Base-by-base conservation (phyloP, 2,329 filamentous ascomycete genomes). In the Lizonia empirigonia region DNA sequence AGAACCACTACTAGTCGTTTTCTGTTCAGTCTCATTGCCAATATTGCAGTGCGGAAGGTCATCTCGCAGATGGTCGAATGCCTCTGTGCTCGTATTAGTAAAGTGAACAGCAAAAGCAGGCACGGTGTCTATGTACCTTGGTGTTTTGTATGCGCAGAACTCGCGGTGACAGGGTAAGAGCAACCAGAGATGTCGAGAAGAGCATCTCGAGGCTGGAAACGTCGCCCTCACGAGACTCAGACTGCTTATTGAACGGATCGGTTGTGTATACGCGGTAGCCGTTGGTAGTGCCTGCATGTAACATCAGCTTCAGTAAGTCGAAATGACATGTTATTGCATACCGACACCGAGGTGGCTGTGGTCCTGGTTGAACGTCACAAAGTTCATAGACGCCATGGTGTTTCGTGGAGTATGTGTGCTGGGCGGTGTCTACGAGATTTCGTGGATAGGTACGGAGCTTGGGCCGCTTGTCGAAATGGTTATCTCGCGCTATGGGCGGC, bases 331-430 rank as follows among this genome's bases (percentile, higher is more conserved):
- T 19, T 26, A 23, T 36, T 49, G 76, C 87, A 70, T 80, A 91
- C 91, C 93, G 64, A 99, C 92, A 78, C 93, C 93, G 60, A 99
- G 82, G 75, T 93, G 93, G 82, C 90, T 96, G 79, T 96, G 91
- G 80, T 99, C 94, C 80, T 99, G 94, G 77, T 99, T 99, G 77
- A 97, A 99, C 33, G 93, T 97, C 67, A 99, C 91, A 77, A 96
- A 99, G 77, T 99, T 99, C 80, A 97, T 91, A 34, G 63, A 62
- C 39, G 86, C 50, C 56, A 61, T 65, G 33, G 36, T 41, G 26
- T 15, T 23, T 19, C 50, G 15, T 40, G 33, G 27, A 30, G 42
- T 35, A 42, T 46, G 39, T 37, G 15, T 40, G 55, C 16, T 53
- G 37, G 15, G 29, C 13, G 42, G 32, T 23, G 41, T 44, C n/a